Evolutionary conservation across 2,329 filamentous ascomycete genomes (phyloP), one percentile per base, ranked within the genome.

Genomic region (Aureobasidium sp.): DNA sequence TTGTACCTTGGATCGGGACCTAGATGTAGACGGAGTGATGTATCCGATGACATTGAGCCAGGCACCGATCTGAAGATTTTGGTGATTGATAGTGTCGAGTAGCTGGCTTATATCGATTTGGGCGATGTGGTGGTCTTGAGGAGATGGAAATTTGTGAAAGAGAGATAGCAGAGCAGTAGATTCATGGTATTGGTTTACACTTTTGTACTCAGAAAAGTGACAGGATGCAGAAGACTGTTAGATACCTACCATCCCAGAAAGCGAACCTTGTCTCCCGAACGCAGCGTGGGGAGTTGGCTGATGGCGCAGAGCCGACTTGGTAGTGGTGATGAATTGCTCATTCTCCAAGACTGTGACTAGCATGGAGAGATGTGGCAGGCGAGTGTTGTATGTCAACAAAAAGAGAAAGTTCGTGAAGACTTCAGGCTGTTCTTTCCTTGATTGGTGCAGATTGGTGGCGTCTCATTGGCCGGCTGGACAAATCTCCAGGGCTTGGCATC

Each of bases 11-110:
- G 80, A 73, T 57, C 64, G 25, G n/a, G 31, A 19, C 8, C 3
- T 35, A 9, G 40, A n/a, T n/a, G 40, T 10, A n/a, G 42, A 19
- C 19, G 64, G 59, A 9, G 45, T 60, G 35, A 62, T 29, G 35
- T 95, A 95, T 6, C 92, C 93, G 65, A 96, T 83, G 3, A 96
- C 80, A 70, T 96, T 95, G 53, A 96, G 74, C 91, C 92, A 96
- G 62, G 87, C 81, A n/a, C 93, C 93, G 27, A 88, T 75, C 54
- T 84, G 80, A 57, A 88, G 80, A 54, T 88, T 79, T 60, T 85
- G 80, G 23, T 80, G 74, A 21, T 81, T 83, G 61, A 94, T 74
- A 10, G 76, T 79, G 67, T 85, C 81, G 5, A 95, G 79, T 2
- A 95, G 73, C 64, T 92, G 82, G 67, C 94, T 84, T 37, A 95